A percentile compares a stretch with the other conserved stretches of the same genome.
These are phyloP conservation scores for Withania somnifera DNA, from an alignment of 305 asterid genomes.

Conservation along the genomic window DNA sequence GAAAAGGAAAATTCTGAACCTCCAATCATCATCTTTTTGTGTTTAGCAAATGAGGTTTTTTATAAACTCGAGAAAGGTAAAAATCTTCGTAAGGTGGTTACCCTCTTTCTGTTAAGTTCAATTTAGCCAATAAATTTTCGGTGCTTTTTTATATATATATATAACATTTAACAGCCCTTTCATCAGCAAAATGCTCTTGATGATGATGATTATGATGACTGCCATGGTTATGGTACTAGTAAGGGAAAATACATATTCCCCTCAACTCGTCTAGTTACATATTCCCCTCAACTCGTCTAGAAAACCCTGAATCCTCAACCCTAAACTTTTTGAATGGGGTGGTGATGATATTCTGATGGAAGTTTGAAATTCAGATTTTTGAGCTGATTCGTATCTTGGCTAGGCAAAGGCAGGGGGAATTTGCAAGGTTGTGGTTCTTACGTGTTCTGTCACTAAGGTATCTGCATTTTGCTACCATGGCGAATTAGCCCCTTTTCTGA, in stretches of 20 bases:
- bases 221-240: background rate
- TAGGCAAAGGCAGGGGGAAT: background rate
- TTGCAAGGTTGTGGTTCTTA: background rate
- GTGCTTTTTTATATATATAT: background rate
- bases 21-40: background rate
- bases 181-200: background rate
- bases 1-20: background rate
- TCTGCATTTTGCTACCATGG: background rate
- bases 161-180: background rate
- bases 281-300: background rate
- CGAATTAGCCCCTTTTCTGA: background rate
- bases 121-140: background rate
- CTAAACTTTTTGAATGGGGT: background rate
- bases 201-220: background rate
- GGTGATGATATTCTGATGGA: background rate
- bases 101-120: background rate
- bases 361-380: background rate
- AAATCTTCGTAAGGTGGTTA: background rate
- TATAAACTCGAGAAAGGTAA: background rate
- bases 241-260: background rate
- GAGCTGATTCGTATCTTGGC: constrained; percentile 4
- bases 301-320: background rate
- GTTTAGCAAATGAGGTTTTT: background rate
- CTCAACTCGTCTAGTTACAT: background rate
- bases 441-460: background rate